A percentile compares a stretch with the other conserved stretches of the same genome.
These are phyloP conservation scores for Malus sylvestris DNA, from an alignment of 306 rosid genomes.

Conservation along the genomic window DNA sequence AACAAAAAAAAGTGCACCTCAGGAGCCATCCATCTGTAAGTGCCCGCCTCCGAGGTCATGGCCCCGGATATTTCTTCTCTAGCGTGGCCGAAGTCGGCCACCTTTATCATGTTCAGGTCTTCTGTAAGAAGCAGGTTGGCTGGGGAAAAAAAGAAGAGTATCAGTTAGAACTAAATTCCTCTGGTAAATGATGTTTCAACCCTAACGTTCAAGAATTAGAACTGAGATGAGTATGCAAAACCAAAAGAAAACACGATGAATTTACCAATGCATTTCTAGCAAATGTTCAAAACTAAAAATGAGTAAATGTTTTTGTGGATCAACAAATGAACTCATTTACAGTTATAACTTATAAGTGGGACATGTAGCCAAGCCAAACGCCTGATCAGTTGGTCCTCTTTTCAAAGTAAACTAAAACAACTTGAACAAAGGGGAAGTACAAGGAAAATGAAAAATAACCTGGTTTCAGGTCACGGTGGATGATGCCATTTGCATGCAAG, in stretches of 20 bases:
- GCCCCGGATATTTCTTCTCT: slow-evolving; percentile 31
- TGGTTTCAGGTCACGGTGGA: slow-evolving; percentile 55
- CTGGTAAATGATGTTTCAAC: not conserved
- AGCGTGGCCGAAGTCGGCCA: slow-evolving; percentile 51
- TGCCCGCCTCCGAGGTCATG: slow-evolving; percentile 56
- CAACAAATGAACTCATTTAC: not conserved
- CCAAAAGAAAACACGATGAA: not conserved
- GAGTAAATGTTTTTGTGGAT: not conserved
- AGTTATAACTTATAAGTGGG: not conserved
- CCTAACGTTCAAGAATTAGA: not conserved
- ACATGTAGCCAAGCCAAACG: not conserved
- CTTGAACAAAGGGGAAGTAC: not conserved
- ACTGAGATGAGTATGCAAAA: not conserved
- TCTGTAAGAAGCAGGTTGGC: slow-evolving; percentile 45
- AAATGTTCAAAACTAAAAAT: not conserved
- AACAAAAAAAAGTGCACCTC: slow-evolving; percentile 28
- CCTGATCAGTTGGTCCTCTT: not conserved
- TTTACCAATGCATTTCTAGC: not conserved
- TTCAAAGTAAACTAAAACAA: not conserved
- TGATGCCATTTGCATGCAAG: slow-evolving; percentile 44
- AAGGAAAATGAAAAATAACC: slow-evolving; percentile 16
- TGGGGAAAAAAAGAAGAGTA: slow-evolving; percentile 6
- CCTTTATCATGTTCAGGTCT: slow-evolving; percentile 31
- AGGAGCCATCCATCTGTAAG: slow-evolving; percentile 66
- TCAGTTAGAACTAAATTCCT: not conserved